Evolutionary conservation across 768 basidiomycete genomes (phyloP).

Genomic region (Calocera cornea): DNA sequence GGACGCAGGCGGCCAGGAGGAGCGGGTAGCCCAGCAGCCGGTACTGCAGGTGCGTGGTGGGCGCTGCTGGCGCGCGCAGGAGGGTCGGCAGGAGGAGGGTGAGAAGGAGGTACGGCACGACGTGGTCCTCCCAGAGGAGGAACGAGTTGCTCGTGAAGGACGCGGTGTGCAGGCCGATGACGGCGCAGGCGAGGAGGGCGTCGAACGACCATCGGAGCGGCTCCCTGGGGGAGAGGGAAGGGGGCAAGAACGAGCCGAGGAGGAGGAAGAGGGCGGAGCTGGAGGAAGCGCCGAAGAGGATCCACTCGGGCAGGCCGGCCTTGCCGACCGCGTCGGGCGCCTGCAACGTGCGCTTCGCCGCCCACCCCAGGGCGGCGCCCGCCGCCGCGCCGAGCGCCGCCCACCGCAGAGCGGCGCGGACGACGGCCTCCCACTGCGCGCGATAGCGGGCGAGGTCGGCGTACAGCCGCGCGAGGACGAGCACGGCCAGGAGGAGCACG

Average conservation of each 20-base stretch:
- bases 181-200: conserved; percentile 22
- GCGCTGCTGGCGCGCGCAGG: conserved; percentile 50
- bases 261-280: conserved; percentile 36
- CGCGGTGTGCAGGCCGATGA: conserved; percentile 53
- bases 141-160: conserved; percentile 89
- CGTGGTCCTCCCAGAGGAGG: conserved; percentile 92
- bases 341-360: conserved; percentile 24
- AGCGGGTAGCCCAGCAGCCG: conserved; percentile 63
- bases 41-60: conserved; percentile 50
- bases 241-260: conserved; percentile 28
- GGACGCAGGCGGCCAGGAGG: conserved; percentile 50
- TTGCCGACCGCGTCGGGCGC: conserved; percentile 33
- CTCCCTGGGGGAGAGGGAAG: neutral
- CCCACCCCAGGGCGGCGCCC: conserved; percentile 23
- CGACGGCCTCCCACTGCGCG: conserved; percentile 22
- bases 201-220: neutral
- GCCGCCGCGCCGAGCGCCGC: conserved; percentile 9
- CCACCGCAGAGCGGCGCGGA: conserved; percentile 11
- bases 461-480: conserved; percentile 27
- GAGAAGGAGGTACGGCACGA: conserved; percentile 59
- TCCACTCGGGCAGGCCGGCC: conserved; percentile 24
- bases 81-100: conserved; percentile 47
- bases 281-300: conserved; percentile 38
- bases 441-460: conserved; percentile 8
- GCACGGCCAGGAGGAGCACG: conserved; percentile 44